Percentiles rank a stretch among this genome's conserved stretches.
These are phyloP conservation scores for Logfia minima DNA, from an alignment of 129 eudicot species.

Conservation along the genomic window DNA sequence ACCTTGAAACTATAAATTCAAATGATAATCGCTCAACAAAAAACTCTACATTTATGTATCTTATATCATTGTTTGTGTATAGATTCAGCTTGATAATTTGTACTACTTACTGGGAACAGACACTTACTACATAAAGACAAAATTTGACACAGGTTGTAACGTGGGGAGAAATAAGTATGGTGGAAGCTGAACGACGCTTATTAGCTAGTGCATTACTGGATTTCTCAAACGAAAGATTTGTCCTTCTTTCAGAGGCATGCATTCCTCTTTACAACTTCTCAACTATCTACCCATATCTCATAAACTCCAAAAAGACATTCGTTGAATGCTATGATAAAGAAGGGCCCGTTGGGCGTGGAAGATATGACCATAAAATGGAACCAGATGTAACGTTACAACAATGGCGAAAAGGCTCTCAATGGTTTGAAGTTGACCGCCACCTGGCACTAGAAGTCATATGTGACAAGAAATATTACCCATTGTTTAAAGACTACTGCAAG, in stretches of 20 bases:
- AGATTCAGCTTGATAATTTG: neutral
- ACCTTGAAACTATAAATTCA: too few species aligned
- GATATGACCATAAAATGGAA: slow-evolving; percentile 51
- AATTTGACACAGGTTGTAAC: slow-evolving; percentile 49
- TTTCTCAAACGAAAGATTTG: slow-evolving; percentile 56
- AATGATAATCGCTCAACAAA: too few species aligned
- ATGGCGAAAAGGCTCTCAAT: slow-evolving; percentile 81
- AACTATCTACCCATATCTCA: slow-evolving; percentile 51
- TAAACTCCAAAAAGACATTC: slow-evolving; percentile 47
- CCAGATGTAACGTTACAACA: slow-evolving; percentile 42
- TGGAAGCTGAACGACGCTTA: slow-evolving; percentile 71
- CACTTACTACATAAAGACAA: neutral
- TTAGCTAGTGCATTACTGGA: slow-evolving; percentile 76
- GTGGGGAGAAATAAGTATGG: slow-evolving; percentile 77
- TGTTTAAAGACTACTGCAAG: slow-evolving; percentile 54
- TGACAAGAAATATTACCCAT: slow-evolving; percentile 38
- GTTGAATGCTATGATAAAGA: slow-evolving; percentile 55
- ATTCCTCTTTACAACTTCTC: slow-evolving; percentile 71
- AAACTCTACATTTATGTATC: too few species aligned
- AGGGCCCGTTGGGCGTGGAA: slow-evolving; percentile 66
- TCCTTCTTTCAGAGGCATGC: slow-evolving; percentile 75
- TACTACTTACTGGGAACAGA: neutral
- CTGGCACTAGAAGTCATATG: slow-evolving; percentile 60
- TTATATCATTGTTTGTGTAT: neutral
- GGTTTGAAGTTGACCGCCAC: slow-evolving; percentile 67